These are phyloP conservation scores for Picea abies DNA, from an alignment of 83 land plant species.

Conservation along the genomic window DNA sequence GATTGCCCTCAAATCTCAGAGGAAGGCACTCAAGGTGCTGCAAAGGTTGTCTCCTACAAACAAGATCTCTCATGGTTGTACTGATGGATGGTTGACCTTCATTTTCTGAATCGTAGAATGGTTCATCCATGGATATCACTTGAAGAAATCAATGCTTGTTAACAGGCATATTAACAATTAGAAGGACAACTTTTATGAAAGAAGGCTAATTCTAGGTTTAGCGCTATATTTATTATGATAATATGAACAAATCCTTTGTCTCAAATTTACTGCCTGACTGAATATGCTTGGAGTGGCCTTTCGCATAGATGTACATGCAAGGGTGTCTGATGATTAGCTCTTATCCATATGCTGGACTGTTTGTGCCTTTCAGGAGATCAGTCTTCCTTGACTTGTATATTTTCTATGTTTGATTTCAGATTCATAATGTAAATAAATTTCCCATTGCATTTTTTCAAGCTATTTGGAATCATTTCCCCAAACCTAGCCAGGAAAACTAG, in stretches of 20 bases:
- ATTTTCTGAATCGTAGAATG: background rate
- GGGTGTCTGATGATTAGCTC: background rate
- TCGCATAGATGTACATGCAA: background rate
- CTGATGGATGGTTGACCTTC: slow-evolving; percentile 19
- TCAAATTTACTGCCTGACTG: background rate
- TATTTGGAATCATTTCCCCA: background rate
- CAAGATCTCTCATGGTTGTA: slow-evolving; percentile 71
- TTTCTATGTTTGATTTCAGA: background rate
- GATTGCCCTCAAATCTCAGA: slow-evolving; percentile 77
- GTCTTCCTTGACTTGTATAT: too few species aligned
- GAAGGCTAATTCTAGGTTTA: background rate
- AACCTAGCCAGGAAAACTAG: slow-evolving; percentile 27
- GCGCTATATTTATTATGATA: background rate
- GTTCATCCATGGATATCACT: background rate
- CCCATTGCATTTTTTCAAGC: background rate
- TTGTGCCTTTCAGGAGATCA: background rate
- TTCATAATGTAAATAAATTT: slow-evolving; percentile 6
- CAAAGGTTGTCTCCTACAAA: slow-evolving; percentile 51
- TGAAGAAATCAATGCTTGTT: background rate
- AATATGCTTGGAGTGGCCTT: background rate
- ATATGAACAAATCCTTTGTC: background rate
- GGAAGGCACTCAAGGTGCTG: slow-evolving; percentile 63
- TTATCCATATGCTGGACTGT: background rate
- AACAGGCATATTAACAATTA: background rate
- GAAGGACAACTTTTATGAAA: background rate